Conservation (phyloP, 495 filamentous ascomycete species). For the Neurospora tetraspora region DNA sequence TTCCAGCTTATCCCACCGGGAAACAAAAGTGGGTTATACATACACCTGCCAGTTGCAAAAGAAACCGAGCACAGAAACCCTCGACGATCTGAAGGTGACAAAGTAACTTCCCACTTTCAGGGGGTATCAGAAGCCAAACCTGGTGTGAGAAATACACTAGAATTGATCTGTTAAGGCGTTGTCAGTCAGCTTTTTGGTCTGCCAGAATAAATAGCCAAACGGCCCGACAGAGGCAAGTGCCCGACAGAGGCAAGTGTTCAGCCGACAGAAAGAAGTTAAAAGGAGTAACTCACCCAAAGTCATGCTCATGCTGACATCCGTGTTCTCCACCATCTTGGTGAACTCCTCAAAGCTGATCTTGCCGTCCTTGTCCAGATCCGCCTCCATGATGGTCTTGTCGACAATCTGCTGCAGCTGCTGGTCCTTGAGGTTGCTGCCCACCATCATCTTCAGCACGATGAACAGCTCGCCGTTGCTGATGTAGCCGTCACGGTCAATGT, state of each 20-base stretch:
- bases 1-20: neutral
- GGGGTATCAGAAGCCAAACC: neutral
- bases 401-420: constrained; percentile 97
- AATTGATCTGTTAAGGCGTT: neutral
- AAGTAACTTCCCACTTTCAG: neutral
- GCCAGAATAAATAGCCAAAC: neutral
- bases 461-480: constrained; percentile 99
- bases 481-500: constrained; percentile 97
- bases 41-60: neutral
- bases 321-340: constrained; percentile 96
- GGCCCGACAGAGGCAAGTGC: neutral
- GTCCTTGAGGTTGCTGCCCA: constrained; percentile 98
- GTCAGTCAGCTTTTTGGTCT: neutral
- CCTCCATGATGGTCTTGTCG: constrained; percentile 99
- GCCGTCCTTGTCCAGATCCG: constrained; percentile 88
- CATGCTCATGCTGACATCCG: constrained; percentile 97
- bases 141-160: neutral
- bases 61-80: neutral
- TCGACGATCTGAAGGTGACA: neutral
- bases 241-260: neutral
- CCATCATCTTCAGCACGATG: constrained; percentile 99
- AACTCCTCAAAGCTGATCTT: constrained; percentile 99
- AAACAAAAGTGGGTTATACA: neutral
- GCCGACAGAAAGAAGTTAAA: neutral
- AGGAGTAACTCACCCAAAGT: constrained; percentile 62